These are phyloP conservation scores for Mucor ambiguus DNA, from an alignment of 371 early-diverging fungal species.

Conservation along the genomic window DNA sequence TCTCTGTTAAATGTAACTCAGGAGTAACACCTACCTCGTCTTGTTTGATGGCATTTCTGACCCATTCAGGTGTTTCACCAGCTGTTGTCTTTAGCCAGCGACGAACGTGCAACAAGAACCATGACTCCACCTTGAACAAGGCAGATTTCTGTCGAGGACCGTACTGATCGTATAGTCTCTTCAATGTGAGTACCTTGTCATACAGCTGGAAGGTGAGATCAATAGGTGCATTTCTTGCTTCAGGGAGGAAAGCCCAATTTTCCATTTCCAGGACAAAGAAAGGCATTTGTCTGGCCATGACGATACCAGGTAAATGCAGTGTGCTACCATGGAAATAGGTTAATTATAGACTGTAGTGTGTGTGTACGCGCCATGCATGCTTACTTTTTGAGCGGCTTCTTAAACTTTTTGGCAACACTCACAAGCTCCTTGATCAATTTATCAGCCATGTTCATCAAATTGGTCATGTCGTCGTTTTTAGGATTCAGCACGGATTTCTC, in stretches of 20 bases:
- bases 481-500: slow-evolving; percentile 38
- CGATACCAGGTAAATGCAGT: slow-evolving; percentile 45
- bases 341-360: background rate
- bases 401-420: slow-evolving; percentile 42
- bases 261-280: slow-evolving; percentile 58
- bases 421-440: slow-evolving; percentile 50
- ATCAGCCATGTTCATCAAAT: slow-evolving; percentile 48
- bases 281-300: slow-evolving; percentile 57
- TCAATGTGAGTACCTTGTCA: slow-evolving; percentile 51
- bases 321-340: slow-evolving; percentile 17
- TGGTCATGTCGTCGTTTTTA: slow-evolving; percentile 38
- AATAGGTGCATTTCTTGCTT: slow-evolving; percentile 48
- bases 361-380: background rate
- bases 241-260: slow-evolving; percentile 50
- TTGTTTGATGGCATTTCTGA: slow-evolving; percentile 62
- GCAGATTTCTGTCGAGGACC: slow-evolving; percentile 51
- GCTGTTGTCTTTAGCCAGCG: slow-evolving; percentile 63
- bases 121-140: slow-evolving; percentile 63
- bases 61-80: slow-evolving; percentile 62
- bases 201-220: slow-evolving; percentile 55
- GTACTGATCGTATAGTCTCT: slow-evolving; percentile 51
- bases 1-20: no score
- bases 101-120: slow-evolving; percentile 66
- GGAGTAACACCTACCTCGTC: slow-evolving; percentile 50
- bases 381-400: slow-evolving; percentile 49